phyloP scores from a whole-genome alignment of 2,329 filamentous ascomycete genomes.

The Leptosphaerulina australis region DNA sequence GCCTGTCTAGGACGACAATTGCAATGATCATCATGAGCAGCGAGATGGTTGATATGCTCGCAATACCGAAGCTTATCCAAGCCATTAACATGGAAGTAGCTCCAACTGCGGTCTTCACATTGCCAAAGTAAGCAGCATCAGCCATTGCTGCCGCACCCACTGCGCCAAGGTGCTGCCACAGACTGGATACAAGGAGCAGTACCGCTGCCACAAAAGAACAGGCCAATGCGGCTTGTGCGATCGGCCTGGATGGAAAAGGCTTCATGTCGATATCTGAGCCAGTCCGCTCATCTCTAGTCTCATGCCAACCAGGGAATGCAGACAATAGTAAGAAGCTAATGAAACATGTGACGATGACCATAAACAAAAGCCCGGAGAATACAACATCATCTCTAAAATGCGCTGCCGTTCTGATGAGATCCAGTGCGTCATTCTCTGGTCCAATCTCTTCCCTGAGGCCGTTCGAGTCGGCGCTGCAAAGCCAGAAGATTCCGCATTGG shows the following conservation, averaged over 20 bases:
- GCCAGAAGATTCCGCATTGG: slow-evolving; percentile 85
- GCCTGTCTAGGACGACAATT: slow-evolving; percentile 75
- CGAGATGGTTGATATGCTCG: slow-evolving; percentile 94
- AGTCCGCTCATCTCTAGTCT: slow-evolving; percentile 74
- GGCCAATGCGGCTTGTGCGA: slow-evolving; percentile 89
- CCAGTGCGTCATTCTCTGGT: slow-evolving; percentile 92
- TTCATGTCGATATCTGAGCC: slow-evolving; percentile 89
- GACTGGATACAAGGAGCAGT: slow-evolving; percentile 68
- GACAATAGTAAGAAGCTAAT: slow-evolving; percentile 91
- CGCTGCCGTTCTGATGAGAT: slow-evolving; percentile 95
- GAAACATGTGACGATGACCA: slow-evolving; percentile 96
- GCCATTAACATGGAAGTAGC: slow-evolving; percentile 93
- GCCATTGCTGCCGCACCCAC: slow-evolving; percentile 95
- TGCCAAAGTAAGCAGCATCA: slow-evolving; percentile 88
- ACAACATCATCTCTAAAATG: slow-evolving; percentile 99
- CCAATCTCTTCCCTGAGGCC: slow-evolving; percentile 85
- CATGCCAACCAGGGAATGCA: slow-evolving; percentile 97
- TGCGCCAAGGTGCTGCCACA: slow-evolving; percentile 95
- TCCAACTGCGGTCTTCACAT: slow-evolving; percentile 84
- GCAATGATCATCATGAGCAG: slow-evolving; percentile 95
- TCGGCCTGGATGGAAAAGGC: slow-evolving; percentile 87
- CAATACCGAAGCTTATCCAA: slow-evolving; percentile 92
- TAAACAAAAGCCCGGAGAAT: slow-evolving; percentile 98
- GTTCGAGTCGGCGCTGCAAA: slow-evolving; percentile 97
- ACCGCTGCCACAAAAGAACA: slow-evolving; percentile 78